phyloP scores from a whole-genome alignment of 352 stramenopile genomes.

The Phytophthora sansomeana region DNA sequence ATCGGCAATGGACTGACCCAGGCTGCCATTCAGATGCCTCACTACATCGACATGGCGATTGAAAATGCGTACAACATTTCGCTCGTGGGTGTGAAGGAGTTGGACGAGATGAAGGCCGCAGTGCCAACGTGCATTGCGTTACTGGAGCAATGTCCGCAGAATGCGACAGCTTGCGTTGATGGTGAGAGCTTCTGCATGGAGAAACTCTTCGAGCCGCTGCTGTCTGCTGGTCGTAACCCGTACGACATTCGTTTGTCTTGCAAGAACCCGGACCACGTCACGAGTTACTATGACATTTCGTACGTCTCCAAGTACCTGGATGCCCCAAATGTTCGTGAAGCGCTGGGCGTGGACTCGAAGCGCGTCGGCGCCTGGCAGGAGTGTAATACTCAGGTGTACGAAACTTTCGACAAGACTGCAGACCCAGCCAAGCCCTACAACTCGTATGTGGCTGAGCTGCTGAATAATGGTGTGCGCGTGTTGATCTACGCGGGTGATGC shows the following conservation, averaged over 20 bases:
- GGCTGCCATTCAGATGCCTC: constrained; percentile 50
- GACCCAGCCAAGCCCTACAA: constrained; percentile 95
- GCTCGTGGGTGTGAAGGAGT: constrained; percentile 46
- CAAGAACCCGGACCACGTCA: constrained; percentile 36
- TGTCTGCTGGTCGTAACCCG: constrained; percentile 45
- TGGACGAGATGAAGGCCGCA: constrained; percentile 48
- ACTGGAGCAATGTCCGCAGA: constrained; percentile 46
- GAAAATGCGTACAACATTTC: constrained; percentile 75
- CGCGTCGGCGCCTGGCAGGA: constrained; percentile 77
- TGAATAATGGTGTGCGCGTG: constrained; percentile 77
- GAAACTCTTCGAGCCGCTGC: constrained; percentile 58
- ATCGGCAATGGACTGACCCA: constrained; percentile 67
- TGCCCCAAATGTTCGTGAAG: constrained; percentile 45
- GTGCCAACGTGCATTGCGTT: constrained; percentile 35
- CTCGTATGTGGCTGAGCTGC: constrained; percentile 84
- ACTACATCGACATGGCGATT: constrained; percentile 57
- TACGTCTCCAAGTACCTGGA: constrained; percentile 85
- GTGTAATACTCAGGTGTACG: constrained; percentile 93
- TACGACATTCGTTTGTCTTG: constrained; percentile 71
- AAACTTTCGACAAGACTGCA: constrained; percentile 76
- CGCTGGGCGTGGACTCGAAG: constrained; percentile 48
- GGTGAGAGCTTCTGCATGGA: constrained; percentile 58
- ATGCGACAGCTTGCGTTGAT: constrained; percentile 50
- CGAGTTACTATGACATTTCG: constrained; percentile 66
- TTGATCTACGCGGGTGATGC: constrained; percentile 97